Percentiles rank a stretch among this genome's conserved stretches.
Evolutionary conservation across 495 filamentous ascomycete genomes (phyloP).

Genomic region (Bacidia rubella): DNA sequence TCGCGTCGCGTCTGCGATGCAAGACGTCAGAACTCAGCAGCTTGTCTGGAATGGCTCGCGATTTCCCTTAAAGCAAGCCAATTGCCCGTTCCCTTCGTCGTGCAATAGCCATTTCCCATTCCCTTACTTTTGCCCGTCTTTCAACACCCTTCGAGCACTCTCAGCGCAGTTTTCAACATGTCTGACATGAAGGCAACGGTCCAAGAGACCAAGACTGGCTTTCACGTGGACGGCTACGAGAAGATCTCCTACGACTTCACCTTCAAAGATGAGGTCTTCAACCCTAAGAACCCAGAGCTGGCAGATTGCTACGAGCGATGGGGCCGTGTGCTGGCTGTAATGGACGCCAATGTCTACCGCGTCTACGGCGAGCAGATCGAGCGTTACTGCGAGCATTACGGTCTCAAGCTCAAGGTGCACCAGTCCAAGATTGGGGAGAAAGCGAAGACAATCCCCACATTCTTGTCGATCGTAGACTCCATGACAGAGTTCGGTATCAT

Average conservation of each 20-base stretch:
- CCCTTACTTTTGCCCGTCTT: not conserved
- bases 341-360: constrained; percentile 45
- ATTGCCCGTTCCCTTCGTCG: not conserved
- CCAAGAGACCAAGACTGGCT: constrained; percentile 37
- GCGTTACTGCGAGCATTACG: constrained; percentile 41
- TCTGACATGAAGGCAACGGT: constrained; percentile 48
- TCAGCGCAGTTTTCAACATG: constrained; percentile 27
- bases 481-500: constrained; percentile 54
- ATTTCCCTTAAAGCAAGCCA: not conserved
- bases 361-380: constrained; percentile 46
- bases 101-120: not conserved
- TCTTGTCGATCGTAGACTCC: constrained; percentile 45
- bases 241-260: constrained; percentile 56
- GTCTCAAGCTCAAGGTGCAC: constrained; percentile 41
- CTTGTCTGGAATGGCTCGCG: not conserved
- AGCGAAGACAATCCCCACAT: constrained; percentile 47
- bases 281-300: constrained; percentile 35
- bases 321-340: constrained; percentile 44
- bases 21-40: not conserved
- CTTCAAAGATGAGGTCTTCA: constrained; percentile 50
- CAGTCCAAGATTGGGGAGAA: constrained; percentile 53
- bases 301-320: constrained; percentile 44
- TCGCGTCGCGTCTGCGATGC: not conserved
- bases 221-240: constrained; percentile 50
- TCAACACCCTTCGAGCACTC: constrained; percentile 1